Percentiles rank a stretch among this genome's conserved stretches.
These are phyloP conservation scores for Euphorbia tirucalli DNA, from an alignment of 345 rosid genomes.

Conservation along the genomic window DNA sequence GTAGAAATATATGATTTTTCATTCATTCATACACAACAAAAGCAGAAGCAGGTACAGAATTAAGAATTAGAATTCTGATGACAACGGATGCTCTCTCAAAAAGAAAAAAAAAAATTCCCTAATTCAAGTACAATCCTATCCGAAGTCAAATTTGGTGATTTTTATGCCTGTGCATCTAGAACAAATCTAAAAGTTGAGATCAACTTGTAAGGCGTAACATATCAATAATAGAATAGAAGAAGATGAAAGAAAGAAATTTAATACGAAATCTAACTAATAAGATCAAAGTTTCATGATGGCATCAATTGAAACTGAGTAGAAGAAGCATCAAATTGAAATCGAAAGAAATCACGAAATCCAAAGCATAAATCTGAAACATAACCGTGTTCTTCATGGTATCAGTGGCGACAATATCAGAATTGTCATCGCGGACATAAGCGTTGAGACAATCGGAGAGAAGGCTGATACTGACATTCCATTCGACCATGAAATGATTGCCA, in stretches of 20 bases:
- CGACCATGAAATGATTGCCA: conserved; percentile 60
- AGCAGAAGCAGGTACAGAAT: neutral
- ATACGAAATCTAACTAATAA: no score
- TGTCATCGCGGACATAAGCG: conserved; percentile 64
- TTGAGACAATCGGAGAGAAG: conserved; percentile 73
- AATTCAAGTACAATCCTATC: no score
- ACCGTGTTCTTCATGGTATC: conserved; percentile 97
- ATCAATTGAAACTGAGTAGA: neutral
- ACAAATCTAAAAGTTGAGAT: no score
- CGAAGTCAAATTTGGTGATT: no score
- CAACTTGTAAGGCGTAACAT: no score
- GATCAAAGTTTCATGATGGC: neutral
- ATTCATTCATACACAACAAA: neutral
- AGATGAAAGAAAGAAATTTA: no score
- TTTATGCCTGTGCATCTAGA: no score
- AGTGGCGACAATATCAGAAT: conserved; percentile 87
- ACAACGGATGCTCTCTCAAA: neutral
- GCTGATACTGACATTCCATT: conserved; percentile 75
- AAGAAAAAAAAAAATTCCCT: neutral
- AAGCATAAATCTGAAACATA: neutral
- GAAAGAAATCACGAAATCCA: neutral
- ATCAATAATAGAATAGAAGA: no score
- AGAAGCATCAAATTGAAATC: neutral
- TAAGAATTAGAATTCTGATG: neutral
- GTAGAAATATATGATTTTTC: neutral